Percentiles rank a stretch among this genome's conserved stretches.
These are phyloP conservation scores for Tricholoma sp. DNA, from an alignment of 768 basidiomycete species.

Conservation along the genomic window DNA sequence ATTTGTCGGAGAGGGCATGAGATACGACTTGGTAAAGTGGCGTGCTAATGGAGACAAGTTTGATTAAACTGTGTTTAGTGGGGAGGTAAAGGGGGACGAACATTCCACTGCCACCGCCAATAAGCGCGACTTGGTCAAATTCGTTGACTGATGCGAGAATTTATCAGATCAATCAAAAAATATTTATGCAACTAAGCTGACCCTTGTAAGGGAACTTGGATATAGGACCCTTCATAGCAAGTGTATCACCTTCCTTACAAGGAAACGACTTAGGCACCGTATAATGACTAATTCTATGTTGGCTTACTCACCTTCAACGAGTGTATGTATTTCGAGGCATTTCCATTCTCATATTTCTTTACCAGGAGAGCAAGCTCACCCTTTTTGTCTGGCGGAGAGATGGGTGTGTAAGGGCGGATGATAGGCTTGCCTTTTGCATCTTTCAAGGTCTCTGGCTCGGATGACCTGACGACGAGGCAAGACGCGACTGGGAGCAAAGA, in stretches of 20 bases:
- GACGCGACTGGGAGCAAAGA: slow-evolving; percentile 78
- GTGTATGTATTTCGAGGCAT: slow-evolving; percentile 81
- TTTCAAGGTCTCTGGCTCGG: slow-evolving; percentile 56
- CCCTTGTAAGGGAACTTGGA: slow-evolving; percentile 83
- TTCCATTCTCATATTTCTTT: slow-evolving; percentile 81
- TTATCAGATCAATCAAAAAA: background rate
- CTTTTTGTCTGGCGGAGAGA: slow-evolving; percentile 67
- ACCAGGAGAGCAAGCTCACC: slow-evolving; percentile 79
- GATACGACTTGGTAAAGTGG: slow-evolving; percentile 80
- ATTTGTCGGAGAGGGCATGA: slow-evolving; percentile 63
- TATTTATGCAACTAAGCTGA: slow-evolving; percentile 22
- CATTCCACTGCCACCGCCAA: slow-evolving; percentile 95
- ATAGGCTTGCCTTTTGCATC: slow-evolving; percentile 84
- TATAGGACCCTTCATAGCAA: slow-evolving; percentile 90
- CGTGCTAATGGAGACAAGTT: slow-evolving; percentile 41
- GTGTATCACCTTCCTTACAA: slow-evolving; percentile 61
- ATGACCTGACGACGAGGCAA: slow-evolving; percentile 72
- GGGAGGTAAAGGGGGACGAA: slow-evolving; percentile 28
- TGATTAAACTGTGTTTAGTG: slow-evolving; percentile 2
- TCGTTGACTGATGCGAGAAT: slow-evolving; percentile 55
- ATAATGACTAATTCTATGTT: background rate
- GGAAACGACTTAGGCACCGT: background rate
- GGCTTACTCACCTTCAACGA: slow-evolving; percentile 47
- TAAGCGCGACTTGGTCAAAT: slow-evolving; percentile 80
- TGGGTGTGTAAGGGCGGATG: slow-evolving; percentile 90